Percentiles rank a stretch among this genome's conserved stretches.
Conservation (phyloP, 192 early-diverging fungal genomes). For the Phlyctochytrium bullatum region DNA sequence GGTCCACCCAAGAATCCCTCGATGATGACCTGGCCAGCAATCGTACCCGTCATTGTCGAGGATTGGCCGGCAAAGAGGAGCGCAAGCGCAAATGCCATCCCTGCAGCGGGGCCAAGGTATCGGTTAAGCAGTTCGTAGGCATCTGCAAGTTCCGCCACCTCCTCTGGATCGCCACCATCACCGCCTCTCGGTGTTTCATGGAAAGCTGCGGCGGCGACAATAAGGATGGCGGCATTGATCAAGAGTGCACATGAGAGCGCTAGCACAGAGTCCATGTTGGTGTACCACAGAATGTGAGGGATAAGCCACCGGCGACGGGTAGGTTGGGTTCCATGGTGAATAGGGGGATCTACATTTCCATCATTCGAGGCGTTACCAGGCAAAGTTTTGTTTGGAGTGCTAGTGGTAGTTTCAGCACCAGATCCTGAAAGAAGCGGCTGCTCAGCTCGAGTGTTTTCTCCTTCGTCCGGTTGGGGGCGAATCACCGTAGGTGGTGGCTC, state of each 20-base stretch:
- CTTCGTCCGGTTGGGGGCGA: no score
- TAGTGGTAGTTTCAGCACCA: no score
- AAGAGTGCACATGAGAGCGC: constrained; percentile 71
- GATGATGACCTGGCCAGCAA: constrained; percentile 84
- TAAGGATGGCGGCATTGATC: constrained; percentile 76
- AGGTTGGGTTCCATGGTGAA: constrained; percentile 6
- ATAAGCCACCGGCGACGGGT: constrained; percentile 26
- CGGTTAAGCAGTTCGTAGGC: constrained; percentile 61
- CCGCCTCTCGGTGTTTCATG: constrained; percentile 7
- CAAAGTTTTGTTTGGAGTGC: no score
- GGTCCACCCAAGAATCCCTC: constrained; percentile 61
- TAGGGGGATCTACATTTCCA: no score
- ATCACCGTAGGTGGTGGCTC: constrained; percentile 2
- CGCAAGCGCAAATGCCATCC: constrained; percentile 70
- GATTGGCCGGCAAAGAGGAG: constrained; percentile 74
- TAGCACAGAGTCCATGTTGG: constrained; percentile 62
- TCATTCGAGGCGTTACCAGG: no score
- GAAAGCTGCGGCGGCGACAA: constrained; percentile 75
- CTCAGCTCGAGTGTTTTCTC: no score
- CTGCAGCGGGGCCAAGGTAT: constrained; percentile 62
- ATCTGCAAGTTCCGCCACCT: constrained; percentile 64
- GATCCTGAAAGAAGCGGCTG: no score
- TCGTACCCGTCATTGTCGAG: constrained; percentile 75
- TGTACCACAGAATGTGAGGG: constrained; percentile 46
- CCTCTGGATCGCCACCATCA: constrained; percentile 27